phyloP scores from a whole-genome alignment of 2,329 filamentous ascomycete genomes.

The Aschersonia sp. region DNA sequence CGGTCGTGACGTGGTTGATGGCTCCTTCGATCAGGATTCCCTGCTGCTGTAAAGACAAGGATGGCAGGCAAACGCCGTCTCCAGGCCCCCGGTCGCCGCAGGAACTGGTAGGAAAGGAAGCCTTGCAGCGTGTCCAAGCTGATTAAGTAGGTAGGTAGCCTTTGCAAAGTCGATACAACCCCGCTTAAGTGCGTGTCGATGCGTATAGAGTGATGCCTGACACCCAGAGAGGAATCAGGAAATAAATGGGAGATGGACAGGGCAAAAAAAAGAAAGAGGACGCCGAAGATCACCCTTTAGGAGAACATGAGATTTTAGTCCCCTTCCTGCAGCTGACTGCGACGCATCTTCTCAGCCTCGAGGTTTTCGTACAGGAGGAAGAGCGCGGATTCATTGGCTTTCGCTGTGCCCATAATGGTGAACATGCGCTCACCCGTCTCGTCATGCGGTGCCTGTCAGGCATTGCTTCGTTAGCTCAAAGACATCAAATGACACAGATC shows the following conservation, averaged over 20 bases:
- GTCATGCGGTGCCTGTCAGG: conserved; percentile 64
- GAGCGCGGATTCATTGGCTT: conserved; percentile 88
- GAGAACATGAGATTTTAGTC: conserved; percentile 25
- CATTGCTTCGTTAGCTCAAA: background rate
- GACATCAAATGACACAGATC: background rate
- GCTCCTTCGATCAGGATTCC: background rate
- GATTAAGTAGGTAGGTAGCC: conserved; percentile 25
- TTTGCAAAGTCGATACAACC: background rate
- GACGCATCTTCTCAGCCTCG: conserved; percentile 97
- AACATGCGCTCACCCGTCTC: conserved; percentile 99
- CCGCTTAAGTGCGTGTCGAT: background rate
- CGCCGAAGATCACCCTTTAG: conserved; percentile 8
- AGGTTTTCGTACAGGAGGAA: conserved; percentile 98
- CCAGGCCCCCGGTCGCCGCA: conserved; percentile 26
- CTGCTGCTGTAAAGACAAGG: background rate
- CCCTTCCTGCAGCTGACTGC: conserved; percentile 56
- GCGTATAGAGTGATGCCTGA: background rate
- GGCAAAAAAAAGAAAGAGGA: conserved; percentile 9
- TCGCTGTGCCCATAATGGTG: conserved; percentile 92
- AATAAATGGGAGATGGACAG: conserved; percentile 9
- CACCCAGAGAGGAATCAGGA: background rate
- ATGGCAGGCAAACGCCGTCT: background rate
- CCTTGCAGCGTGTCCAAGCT: conserved; percentile 53
- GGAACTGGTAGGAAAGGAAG: conserved; percentile 28
- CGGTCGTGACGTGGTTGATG: background rate